Evolutionary conservation across 2,329 filamentous ascomycete species (phyloP), one percentile per base, ranked within the genome.

Genomic region (Fusarium gaditjirri): DNA sequence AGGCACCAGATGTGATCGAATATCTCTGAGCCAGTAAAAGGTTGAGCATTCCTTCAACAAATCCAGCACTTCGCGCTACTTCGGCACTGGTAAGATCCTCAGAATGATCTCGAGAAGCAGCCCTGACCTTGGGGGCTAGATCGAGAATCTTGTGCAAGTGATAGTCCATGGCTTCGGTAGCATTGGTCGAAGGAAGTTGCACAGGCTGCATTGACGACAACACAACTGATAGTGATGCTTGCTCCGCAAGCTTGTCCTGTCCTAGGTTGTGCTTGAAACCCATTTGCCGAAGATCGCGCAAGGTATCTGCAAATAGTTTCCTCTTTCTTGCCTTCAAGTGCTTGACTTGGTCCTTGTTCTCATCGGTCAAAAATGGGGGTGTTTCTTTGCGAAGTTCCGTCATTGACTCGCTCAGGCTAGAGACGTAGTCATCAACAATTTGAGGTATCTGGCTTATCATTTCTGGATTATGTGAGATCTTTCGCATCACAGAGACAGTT

Each of bases 281-380:
- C 95, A 99, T 98, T 63, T 92, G 89, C 39, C 94, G 90, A 33
- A 98, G 84, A 27, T 91, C 89, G 77, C 93, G 95, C 71, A 99
- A 84, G 0, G 93, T 95, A 75, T 98, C 95, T 2, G 94, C 93
- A 76, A 97, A 96, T 19, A 98, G 87, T 75, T 94, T 95, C 46
- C 94, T 90, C 83, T 99, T 99, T 76, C 94, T 89, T 6, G 90
- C 91, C 84, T 98, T 98, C 74, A 98, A 89, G 80, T 98, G 94
- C 81, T 97, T 95, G 68, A 98, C 90, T 21, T 88, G 81, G 16
- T 91, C 88, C 78, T 95, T 95, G 80, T 96, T 98, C 46, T 97
- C 95, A 31, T 97, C 93, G 0, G 89, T 97, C 49, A 97, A 83
- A n/a, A 87, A 86, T 1, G 88, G 85, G 0, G 96, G 96, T 0